Percentiles rank a stretch among this genome's conserved stretches.
phyloP scores from a whole-genome alignment of 768 basidiomycete genomes.

The Suillus paluster region DNA sequence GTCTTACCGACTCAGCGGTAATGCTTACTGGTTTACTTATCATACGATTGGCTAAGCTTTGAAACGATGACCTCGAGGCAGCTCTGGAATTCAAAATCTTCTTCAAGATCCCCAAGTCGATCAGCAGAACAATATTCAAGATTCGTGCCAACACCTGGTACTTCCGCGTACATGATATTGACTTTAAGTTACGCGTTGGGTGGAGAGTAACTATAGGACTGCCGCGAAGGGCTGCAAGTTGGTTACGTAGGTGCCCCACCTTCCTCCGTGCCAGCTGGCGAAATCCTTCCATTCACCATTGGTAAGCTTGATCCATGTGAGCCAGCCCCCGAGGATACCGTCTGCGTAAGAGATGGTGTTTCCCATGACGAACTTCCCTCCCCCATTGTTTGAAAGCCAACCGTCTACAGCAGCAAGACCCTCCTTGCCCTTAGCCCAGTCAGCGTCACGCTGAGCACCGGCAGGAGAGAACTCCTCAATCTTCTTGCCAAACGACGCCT shows the following conservation, averaged over 20 bases:
- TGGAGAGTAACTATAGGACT: slow-evolving; percentile 9
- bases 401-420: slow-evolving; percentile 28
- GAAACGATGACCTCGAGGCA: background rate
- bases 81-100: background rate
- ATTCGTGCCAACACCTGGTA: background rate
- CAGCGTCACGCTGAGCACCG: slow-evolving; percentile 27
- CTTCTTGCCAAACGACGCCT: slow-evolving; percentile 33
- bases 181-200: background rate
- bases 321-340: slow-evolving; percentile 34
- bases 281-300: slow-evolving; percentile 39
- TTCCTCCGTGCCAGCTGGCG: slow-evolving; percentile 41
- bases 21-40: background rate
- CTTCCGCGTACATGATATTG: background rate
- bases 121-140: background rate
- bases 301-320: slow-evolving; percentile 40
- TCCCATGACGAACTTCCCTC: slow-evolving; percentile 40
- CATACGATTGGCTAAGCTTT: background rate
- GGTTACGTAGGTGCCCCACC: slow-evolving; percentile 41
- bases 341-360: slow-evolving; percentile 41
- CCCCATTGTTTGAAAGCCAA: slow-evolving; percentile 37
- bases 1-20: slow-evolving; percentile 1
- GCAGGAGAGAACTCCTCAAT: slow-evolving; percentile 42
- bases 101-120: too few relatives aligned
- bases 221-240: slow-evolving; percentile 38
- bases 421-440: slow-evolving; percentile 32